Evolutionary conservation across 2,329 filamentous ascomycete genomes (phyloP), one percentile per base, ranked within the genome.

Genomic region (Fusarium sp.): DNA sequence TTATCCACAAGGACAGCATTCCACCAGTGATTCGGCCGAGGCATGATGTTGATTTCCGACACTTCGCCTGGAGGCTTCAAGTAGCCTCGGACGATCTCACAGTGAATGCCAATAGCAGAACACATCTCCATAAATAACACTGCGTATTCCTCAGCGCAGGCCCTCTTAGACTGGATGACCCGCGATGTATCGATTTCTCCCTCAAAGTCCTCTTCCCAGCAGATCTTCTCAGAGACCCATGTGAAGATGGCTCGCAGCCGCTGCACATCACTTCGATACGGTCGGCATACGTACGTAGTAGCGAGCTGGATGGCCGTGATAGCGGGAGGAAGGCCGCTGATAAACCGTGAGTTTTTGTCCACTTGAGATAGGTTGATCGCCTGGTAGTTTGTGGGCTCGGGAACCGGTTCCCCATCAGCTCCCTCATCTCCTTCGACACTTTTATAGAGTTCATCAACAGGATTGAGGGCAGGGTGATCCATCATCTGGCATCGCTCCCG

Each of bases 11-110:
- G 79, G 15, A 98, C 92, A 1, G 92, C 88, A 68, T 99, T 99
- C 95, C 95, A 99, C 88, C 91, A 98, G 77, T 99, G 95, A 71
- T 99, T 99, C 0, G 94, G 84, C 27, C 89, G 87, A n/a, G 92
- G 91, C 74, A 94, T 86, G 54, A 89, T 89, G 60, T 90, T 91
- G 38, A 93, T 80, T 68, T 98, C 93, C 2, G 90, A 81, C 8
- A 88, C 79, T 70, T 98, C 95, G 1, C 94, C 94, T 0, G 95
- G 95, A 1, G 85, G 83, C 74, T 99, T 99, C 52, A 99, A 85
- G 71, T 95, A 98, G 1, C 95, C 95, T 57, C 88, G 87, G 13
- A 99, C 87, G 17, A 96, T 83, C 72, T 98, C 94, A 32, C 91
- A 92, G 64, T 92, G 89, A 32, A 99, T 83, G 5, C 94, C 93